These are phyloP conservation scores for Vigna mungo DNA, from an alignment of 306 rosid species.

Conservation along the genomic window DNA sequence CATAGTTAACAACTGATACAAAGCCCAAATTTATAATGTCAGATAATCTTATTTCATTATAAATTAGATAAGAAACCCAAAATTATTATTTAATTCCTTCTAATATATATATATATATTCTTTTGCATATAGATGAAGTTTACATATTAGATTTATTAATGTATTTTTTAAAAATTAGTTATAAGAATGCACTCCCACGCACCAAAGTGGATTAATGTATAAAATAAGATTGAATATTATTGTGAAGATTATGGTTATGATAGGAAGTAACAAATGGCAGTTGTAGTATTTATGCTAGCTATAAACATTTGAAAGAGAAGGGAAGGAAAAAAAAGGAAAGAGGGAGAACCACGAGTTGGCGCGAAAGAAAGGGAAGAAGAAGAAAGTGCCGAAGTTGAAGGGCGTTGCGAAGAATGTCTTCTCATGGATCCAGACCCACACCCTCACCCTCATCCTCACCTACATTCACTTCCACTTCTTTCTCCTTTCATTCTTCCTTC, in stretches of 20 bases:
- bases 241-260: too few species aligned
- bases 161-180: too few species aligned
- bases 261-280: background rate
- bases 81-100: too few species aligned
- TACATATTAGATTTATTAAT: too few species aligned
- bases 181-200: too few species aligned
- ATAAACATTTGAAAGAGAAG: background rate
- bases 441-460: constrained; percentile 51
- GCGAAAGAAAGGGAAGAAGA: constrained; percentile 79
- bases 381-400: constrained; percentile 76
- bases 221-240: too few species aligned
- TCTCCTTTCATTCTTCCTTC: constrained; percentile 35
- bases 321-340: background rate
- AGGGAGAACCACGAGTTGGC: constrained; percentile 77
- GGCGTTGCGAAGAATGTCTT: constrained; percentile 76
- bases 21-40: background rate
- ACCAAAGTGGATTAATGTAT: too few species aligned
- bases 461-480: constrained; percentile 48
- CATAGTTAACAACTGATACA: too few species aligned
- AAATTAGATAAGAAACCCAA: too few species aligned
- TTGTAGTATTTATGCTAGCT: background rate
- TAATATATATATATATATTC: too few species aligned
- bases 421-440: constrained; percentile 48
- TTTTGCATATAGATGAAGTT: too few species aligned
- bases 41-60: too few species aligned